Percentiles rank a stretch among this genome's conserved stretches.
Evolutionary conservation across 148 eudicot genomes (phyloP).

Genomic region (Rhododendron williamsianum): DNA sequence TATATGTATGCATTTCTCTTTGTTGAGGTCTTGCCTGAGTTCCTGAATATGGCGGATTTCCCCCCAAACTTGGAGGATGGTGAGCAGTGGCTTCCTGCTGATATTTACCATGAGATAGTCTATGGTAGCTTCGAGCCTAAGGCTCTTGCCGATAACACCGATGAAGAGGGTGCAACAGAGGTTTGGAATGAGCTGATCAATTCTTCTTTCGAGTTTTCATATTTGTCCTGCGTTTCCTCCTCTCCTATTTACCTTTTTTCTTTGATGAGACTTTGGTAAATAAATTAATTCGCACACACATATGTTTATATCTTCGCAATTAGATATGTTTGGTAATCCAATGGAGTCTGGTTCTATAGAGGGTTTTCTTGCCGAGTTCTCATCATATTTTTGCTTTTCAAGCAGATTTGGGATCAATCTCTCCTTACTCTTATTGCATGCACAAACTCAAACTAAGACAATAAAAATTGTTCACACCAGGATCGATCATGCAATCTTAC

Average conservation of each 20-base stretch:
- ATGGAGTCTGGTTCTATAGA: neutral
- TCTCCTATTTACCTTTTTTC: neutral
- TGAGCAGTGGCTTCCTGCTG: slow-evolving; percentile 18
- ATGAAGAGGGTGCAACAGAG: neutral
- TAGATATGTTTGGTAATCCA: neutral
- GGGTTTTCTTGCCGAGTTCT: neutral
- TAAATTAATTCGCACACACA: neutral
- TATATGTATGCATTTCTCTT: neutral
- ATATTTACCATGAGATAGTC: slow-evolving; percentile 18
- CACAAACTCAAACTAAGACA: neutral
- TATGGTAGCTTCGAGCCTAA: neutral
- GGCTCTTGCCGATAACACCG: neutral
- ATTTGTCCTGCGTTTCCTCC: neutral
- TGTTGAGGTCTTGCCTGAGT: neutral
- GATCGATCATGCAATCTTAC: neutral
- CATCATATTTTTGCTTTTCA: neutral
- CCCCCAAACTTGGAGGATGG: slow-evolving; percentile 27
- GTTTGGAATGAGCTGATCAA: slow-evolving; percentile 2
- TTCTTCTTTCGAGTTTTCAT: neutral
- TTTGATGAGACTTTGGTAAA: neutral
- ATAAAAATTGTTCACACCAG: neutral
- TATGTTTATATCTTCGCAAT: neutral
- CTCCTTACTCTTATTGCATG: slow-evolving; percentile 1
- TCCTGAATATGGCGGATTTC: slow-evolving; percentile 13
- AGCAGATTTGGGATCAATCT: neutral